Conservation (phyloP, 495 filamentous ascomycete genomes). For the Daldinia grandis region DNA sequence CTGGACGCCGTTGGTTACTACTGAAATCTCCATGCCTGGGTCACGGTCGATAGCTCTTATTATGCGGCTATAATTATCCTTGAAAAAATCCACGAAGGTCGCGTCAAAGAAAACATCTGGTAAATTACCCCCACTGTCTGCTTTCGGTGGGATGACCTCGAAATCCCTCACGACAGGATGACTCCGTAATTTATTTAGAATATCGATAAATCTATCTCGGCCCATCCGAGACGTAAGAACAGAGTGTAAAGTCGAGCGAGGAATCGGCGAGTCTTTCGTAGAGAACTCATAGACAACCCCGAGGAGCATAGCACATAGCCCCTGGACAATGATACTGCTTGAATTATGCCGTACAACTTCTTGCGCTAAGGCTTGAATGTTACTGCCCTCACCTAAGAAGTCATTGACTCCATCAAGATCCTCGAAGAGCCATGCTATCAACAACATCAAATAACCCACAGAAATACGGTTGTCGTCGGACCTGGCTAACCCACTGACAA, state of each 20-base stretch:
- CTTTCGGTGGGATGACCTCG: slow-evolving; percentile 80
- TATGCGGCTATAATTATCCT: slow-evolving; percentile 91
- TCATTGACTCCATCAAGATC: slow-evolving; percentile 92
- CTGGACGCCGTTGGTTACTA: slow-evolving; percentile 78
- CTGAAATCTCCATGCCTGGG: slow-evolving; percentile 82
- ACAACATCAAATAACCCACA: slow-evolving; percentile 88
- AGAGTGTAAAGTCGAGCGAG: slow-evolving; percentile 81
- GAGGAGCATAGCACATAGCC: slow-evolving; percentile 82
- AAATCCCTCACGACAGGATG: slow-evolving; percentile 90
- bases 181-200: slow-evolving; percentile 77
- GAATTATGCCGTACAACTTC: slow-evolving; percentile 64
- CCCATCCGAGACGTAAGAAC: slow-evolving; percentile 82
- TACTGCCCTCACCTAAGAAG: slow-evolving; percentile 93
- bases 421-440: slow-evolving; percentile 94
- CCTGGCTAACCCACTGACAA: slow-evolving; percentile 77
- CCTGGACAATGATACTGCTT: slow-evolving; percentile 73
- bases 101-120: slow-evolving; percentile 88
- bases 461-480: slow-evolving; percentile 82
- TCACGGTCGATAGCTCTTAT: slow-evolving; percentile 89
- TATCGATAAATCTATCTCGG: slow-evolving; percentile 88
- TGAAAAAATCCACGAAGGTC: slow-evolving; percentile 91
- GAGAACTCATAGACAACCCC: slow-evolving; percentile 97
- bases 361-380: slow-evolving; percentile 83
- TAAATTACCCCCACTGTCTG: slow-evolving; percentile 63
- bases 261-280: slow-evolving; percentile 92